Percentiles rank a stretch among this genome's conserved stretches.
Evolutionary conservation across 2,329 filamentous ascomycete genomes (phyloP).

Genomic region (Helminthosporium solani): DNA sequence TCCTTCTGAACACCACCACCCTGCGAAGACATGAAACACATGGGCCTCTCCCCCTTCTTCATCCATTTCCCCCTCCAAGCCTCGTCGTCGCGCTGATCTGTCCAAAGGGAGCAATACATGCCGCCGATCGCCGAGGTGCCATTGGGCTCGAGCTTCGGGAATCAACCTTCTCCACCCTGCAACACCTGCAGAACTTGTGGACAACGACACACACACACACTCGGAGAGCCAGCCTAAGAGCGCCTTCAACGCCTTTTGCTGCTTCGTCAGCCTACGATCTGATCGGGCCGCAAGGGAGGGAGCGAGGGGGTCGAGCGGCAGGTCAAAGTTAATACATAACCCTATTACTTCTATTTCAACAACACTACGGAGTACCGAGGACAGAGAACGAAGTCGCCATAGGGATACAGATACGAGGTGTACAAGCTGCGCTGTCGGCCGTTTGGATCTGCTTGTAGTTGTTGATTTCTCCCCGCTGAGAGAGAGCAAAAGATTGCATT

Average conservation of each 20-base stretch:
- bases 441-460: neutral
- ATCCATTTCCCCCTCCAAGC: conserved; percentile 2
- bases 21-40: neutral
- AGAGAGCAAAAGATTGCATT: neutral
- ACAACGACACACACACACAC: conserved; percentile 7
- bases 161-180: conserved; percentile 19
- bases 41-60: conserved; percentile 1
- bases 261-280: conserved; percentile 21
- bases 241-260: conserved; percentile 30
- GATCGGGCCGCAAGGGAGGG: neutral
- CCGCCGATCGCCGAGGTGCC: conserved; percentile 20
- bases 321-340: conserved; percentile 17
- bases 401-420: neutral
- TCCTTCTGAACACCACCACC: neutral
- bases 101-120: conserved; percentile 20
- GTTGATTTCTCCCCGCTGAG: neutral
- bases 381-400: neutral
- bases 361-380: neutral
- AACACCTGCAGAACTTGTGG: conserved; percentile 10
- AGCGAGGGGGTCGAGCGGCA: conserved; percentile 20
- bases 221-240: conserved; percentile 25
- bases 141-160: conserved; percentile 22
- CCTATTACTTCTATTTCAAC: neutral
- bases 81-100: conserved; percentile 6
- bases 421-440: neutral